Conservation (phyloP, 331 rosid species). For the Acacia pycnantha region DNA sequence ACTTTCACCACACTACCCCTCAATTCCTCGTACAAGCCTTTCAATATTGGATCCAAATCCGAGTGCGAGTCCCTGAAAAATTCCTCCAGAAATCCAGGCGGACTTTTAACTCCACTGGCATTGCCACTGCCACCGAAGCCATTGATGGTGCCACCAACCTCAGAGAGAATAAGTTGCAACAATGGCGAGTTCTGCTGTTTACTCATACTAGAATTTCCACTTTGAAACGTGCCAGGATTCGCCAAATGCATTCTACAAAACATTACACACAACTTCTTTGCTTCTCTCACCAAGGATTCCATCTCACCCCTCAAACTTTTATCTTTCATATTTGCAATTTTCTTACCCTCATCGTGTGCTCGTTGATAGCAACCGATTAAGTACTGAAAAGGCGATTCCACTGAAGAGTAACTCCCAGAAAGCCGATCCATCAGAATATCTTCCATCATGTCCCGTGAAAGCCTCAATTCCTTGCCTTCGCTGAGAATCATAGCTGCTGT, state of each 20-base stretch:
- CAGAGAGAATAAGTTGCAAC: constrained; percentile 65
- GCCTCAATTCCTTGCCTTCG: constrained; percentile 65
- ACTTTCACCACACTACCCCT: constrained; percentile 84
- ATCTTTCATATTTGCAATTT: constrained; percentile 73
- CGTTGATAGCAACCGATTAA: constrained; percentile 75
- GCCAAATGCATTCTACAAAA: constrained; percentile 83
- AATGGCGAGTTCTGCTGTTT: constrained; percentile 46
- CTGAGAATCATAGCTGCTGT: constrained; percentile 94
- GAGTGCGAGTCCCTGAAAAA: constrained; percentile 77
- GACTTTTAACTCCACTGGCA: constrained; percentile 53
- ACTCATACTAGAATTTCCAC: constrained; percentile 11
- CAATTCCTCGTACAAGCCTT: constrained; percentile 79
- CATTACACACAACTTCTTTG: constrained; percentile 70
- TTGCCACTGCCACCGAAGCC: constrained; percentile 50
- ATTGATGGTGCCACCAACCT: constrained; percentile 53
- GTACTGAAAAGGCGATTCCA: constrained; percentile 67
- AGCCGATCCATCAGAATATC: constrained; percentile 80
- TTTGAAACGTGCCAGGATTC: constrained; percentile 67
- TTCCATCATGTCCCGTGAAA: constrained; percentile 76
- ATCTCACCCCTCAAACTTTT: constrained; percentile 56
- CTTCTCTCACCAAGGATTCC: constrained; percentile 61
- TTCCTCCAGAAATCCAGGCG: constrained; percentile 93
- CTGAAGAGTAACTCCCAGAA: constrained; percentile 41
- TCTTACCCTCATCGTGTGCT: constrained; percentile 76
- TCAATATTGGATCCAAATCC: constrained; percentile 77